phyloP scores from a whole-genome alignment of 2,329 filamentous ascomycete species.

The Reticulascus tulasneorum region DNA sequence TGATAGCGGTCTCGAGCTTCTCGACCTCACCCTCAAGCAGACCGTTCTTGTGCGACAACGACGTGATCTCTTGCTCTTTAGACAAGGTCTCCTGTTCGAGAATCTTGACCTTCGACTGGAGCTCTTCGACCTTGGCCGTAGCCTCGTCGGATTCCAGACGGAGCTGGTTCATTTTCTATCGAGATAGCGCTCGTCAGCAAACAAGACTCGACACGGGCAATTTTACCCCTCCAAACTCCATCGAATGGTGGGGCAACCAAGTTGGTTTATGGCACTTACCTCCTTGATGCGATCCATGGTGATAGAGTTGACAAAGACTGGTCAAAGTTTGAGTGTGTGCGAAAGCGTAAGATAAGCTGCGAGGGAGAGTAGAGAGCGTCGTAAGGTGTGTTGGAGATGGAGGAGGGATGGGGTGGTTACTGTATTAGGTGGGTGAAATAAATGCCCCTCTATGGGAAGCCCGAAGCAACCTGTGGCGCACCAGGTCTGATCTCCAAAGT shows the following conservation, averaged over 20 bases:
- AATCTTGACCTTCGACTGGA: constrained; percentile 79
- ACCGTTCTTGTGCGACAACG: constrained; percentile 90
- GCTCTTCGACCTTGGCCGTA: constrained; percentile 76
- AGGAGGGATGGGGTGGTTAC: constrained; percentile 28
- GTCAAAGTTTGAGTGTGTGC: constrained; percentile 22
- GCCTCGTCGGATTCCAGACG: constrained; percentile 90
- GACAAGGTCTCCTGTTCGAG: constrained; percentile 92
- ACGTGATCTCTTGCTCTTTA: constrained; percentile 98
- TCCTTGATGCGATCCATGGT: constrained; percentile 86
- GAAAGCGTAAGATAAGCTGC: constrained; percentile 15
- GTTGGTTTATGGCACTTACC: constrained; percentile 57
- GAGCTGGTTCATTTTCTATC: constrained; percentile 89
- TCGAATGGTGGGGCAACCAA: constrained; percentile 21
- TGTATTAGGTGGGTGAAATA: constrained; percentile 28
- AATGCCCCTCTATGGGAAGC: constrained; percentile 31
- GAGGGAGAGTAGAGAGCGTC: constrained; percentile 26
- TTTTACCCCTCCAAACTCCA: constrained; percentile 17
- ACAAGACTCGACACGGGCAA: constrained; percentile 7
- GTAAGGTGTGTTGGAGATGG: constrained; percentile 20
- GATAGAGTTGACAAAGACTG: constrained; percentile 14
- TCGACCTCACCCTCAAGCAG: constrained; percentile 87
- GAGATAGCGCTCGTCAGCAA: constrained; percentile 11
- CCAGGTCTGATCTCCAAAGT: no score
- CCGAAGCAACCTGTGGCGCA: constrained; percentile 11
- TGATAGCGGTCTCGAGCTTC: constrained; percentile 80